Base-by-base conservation (phyloP, 2,329 filamentous ascomycete species). In the Stemphylium vesicarium region DNA sequence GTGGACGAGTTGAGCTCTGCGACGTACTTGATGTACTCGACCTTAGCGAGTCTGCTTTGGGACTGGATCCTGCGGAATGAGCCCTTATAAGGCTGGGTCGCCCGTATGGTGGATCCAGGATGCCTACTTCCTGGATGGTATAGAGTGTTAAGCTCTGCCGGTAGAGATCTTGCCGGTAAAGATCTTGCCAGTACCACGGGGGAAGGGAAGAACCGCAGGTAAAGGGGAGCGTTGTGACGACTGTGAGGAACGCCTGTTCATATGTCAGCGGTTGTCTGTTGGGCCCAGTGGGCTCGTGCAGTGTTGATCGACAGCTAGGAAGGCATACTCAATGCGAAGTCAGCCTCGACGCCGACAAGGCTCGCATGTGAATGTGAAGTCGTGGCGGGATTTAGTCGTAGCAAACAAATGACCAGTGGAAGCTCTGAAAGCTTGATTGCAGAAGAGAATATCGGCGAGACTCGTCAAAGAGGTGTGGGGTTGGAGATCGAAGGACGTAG, bases 141-240 rank as follows among this genome's bases (percentile, higher is more conserved):
- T 41, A 36, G 15, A 58, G 35, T 15, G n/a, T 24, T 42, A 33
- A 29, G 9, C 32, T 20, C 16, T 41, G 37, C 18, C 24, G 57
- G 20, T 20, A 35, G 18, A 26, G 29, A 39, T 49, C 38, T 42
- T 51, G 37, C 18, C 24, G 57, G 22, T 18, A 37, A 20, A 26
- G 33, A 36, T 49, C 41, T 45, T 51, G 37, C 41, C 35, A 37
- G 36, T 50, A 50, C 48, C 50, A 36, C 41, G 45, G 53, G 38
- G 55, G 45, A 15, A 53, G 47, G 39, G 50, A 49, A 22, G 53
- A 61, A 24, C 37, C 57, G 36, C 55, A 60, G 31, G 41, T 46
- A 15, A 55, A 42, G 11, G 54, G 32, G 48, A 59, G 54, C 59
- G 61, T 59, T 46, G 32, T 63, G 56, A 33, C 40, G 56, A 53